Evolutionary conservation across 1,284 basidiomycete species (phyloP).

Genomic region (Ceratobasidium papillatum): DNA sequence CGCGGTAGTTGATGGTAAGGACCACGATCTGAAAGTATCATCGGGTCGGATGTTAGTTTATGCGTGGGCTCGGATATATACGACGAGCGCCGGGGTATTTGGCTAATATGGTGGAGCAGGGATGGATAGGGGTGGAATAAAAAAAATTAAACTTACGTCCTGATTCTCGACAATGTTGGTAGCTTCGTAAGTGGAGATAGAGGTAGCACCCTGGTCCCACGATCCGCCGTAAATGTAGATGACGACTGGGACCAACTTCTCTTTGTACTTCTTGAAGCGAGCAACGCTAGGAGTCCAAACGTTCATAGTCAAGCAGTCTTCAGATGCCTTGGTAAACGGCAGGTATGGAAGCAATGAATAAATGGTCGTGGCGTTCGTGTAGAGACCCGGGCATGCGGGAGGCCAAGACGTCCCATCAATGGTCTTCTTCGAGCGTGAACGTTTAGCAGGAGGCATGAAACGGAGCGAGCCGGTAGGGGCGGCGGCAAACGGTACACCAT

Average conservation of each 20-base stretch:
- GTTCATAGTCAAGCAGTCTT: constrained; percentile 40
- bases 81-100: not conserved
- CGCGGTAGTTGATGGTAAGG: constrained; percentile 34
- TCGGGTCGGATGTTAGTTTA: not conserved
- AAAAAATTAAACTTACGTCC: constrained; percentile 21
- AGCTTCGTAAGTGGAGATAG: constrained; percentile 22
- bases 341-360: constrained; percentile 21
- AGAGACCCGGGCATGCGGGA: constrained; percentile 28
- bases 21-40: not conserved
- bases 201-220: constrained; percentile 22
- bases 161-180: constrained; percentile 32
- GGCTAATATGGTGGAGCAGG: not conserved
- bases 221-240: constrained; percentile 41
- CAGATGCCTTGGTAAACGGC: constrained; percentile 12
- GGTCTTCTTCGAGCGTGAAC: not conserved
- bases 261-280: constrained; percentile 18
- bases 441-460: constrained; percentile 23
- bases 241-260: constrained; percentile 30
- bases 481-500: constrained; percentile 40
- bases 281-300: constrained; percentile 37
- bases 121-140: not conserved
- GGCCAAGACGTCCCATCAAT: constrained; percentile 38
- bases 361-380: constrained; percentile 12
- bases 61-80: not conserved
- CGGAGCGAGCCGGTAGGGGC: constrained; percentile 20